phyloP scores from a whole-genome alignment of 768 basidiomycete genomes.

The Auricularia sp. region DNA sequence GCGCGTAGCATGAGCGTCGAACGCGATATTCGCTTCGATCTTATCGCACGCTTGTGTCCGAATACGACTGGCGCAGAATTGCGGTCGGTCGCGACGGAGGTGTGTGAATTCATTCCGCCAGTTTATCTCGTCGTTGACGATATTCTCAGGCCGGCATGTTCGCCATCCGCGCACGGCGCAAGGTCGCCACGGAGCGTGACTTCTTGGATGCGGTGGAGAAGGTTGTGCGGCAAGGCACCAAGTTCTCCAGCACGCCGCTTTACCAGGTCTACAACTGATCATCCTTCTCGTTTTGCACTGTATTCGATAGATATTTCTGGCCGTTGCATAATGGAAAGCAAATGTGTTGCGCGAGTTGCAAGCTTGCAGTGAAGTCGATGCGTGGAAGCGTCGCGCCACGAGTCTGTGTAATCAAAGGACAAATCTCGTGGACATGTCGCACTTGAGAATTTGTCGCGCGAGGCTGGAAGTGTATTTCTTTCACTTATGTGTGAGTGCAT shows the following conservation, averaged over 20 bases:
- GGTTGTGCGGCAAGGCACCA: constrained; percentile 93
- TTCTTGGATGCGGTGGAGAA: constrained; percentile 98
- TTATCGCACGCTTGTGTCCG: constrained; percentile 93
- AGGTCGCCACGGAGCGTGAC: constrained; percentile 94
- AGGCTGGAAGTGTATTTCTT: no score
- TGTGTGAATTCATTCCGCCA: constrained; percentile 9
- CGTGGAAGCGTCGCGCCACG: no score
- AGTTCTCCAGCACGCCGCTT: constrained; percentile 94
- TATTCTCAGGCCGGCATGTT: constrained; percentile 88
- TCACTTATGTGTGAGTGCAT: no score
- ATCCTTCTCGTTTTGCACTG: not conserved
- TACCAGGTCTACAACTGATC: constrained; percentile 88
- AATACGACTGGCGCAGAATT: constrained; percentile 99
- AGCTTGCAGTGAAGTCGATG: no score
- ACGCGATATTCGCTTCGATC: constrained; percentile 91
- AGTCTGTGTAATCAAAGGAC: no score
- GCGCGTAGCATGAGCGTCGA: constrained; percentile 95
- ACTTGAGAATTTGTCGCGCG: no score
- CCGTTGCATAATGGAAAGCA: no score
- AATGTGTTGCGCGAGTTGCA: no score
- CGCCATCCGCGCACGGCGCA: constrained; percentile 91
- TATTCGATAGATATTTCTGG: not conserved
- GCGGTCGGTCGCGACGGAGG: constrained; percentile 88
- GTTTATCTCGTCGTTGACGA: constrained; percentile 4
- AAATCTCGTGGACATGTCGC: no score